Base-by-base conservation (phyloP, 768 basidiomycete genomes). In the Tylopilus cervinicoccineus region DNA sequence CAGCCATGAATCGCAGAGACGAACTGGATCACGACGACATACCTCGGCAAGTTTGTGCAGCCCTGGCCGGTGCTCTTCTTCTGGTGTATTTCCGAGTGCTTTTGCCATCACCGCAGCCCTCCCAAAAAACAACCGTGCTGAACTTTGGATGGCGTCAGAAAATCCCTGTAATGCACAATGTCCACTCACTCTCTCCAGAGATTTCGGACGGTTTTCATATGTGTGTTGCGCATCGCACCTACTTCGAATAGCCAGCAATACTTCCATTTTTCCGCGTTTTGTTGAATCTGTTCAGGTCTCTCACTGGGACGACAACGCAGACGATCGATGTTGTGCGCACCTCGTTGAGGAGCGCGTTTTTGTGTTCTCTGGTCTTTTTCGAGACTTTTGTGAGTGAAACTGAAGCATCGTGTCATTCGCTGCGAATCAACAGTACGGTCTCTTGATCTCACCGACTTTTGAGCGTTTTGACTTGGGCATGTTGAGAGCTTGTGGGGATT, bases 161-260 rank as follows among this genome's bases (percentile, higher is more conserved):
- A 0, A 26, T 39, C n/a, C 16, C 14, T 20, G 32, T 20, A 17
- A 43, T 19, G 22, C 16, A 45, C 23, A 19, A 7, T 11, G 9
- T 20, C 31, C 17, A 72, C 86, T 47, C 57, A 91, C 86, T 88
- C 90, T 76, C 91, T 90, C 96, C 96, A 99, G 54, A 88, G 74
- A 51, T 83, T 84, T 55, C 96, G 79, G 39, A 98, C 90, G 43
- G 91, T 93, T 76, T 98, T 94, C 32, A 99, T 72, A 69, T 92
- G 87, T 23, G 93, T 74, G 71, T 95, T 98, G 51, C 96, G 78
- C 93, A 97, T 95, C 57, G 93, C 83, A 14, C 93, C 94, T 6
- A 97, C 91, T 58, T 88, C 84, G 64, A 99, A 96, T 32, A 97
- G 65, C 91, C 93, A 99, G 71, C 91, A 88, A 68, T 96, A 94